A percentile compares a stretch with the other conserved stretches of the same genome.
Evolutionary conservation across 176 grass and related monocot species (phyloP).

Genomic region (Lolium rigidum): DNA sequence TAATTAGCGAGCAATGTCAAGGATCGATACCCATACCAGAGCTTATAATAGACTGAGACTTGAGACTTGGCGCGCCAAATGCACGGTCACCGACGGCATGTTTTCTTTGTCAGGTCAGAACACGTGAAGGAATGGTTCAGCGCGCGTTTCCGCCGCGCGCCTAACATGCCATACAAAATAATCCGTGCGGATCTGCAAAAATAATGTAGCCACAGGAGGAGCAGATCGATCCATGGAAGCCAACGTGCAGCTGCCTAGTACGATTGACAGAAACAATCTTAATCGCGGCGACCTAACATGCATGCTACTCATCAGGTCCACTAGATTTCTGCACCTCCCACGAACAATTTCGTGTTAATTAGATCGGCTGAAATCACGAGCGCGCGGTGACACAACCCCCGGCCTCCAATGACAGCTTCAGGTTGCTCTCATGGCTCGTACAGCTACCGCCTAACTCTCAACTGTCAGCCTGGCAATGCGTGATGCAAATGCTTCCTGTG

Average conservation of each 20-base stretch:
- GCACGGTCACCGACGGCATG: neutral
- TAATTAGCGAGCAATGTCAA: too few species aligned
- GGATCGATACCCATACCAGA: neutral
- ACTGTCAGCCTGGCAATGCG: slow-evolving; percentile 13
- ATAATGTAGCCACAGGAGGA: neutral
- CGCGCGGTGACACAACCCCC: neutral
- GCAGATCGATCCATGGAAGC: neutral
- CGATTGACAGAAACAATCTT: neutral
- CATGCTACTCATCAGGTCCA: neutral
- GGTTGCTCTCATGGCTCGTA: slow-evolving; percentile 27
- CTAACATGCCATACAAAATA: neutral
- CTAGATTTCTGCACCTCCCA: neutral
- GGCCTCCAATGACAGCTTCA: neutral
- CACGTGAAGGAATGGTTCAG: slow-evolving; percentile 39
- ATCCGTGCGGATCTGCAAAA: neutral
- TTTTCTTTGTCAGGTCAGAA: neutral
- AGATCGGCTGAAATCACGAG: slow-evolving; percentile 15
- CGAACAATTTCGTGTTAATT: neutral
- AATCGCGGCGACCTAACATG: slow-evolving; percentile 22
- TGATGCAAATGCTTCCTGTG: neutral
- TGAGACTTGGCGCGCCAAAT: neutral
- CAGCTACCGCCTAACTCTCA: slow-evolving; percentile 19
- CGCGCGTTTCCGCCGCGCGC: slow-evolving; percentile 10
- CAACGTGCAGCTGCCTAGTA: neutral
- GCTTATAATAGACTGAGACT: neutral